Evolutionary conservation across 2,329 filamentous ascomycete genomes (phyloP), one percentile per base, ranked within the genome.

Genomic region (Diaporthe aspalathi): DNA sequence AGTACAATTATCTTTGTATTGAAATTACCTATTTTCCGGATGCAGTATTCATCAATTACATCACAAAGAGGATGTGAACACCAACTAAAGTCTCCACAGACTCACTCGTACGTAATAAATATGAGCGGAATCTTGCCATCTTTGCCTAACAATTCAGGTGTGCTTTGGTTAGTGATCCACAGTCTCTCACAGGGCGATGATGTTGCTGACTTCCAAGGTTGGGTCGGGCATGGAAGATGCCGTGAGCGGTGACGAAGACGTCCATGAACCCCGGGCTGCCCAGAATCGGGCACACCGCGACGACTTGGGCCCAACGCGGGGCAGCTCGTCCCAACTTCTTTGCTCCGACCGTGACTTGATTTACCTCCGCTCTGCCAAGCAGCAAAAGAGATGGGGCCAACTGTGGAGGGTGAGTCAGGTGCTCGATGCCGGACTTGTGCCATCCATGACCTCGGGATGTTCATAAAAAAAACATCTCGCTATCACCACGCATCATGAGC

Each of bases 351-450:
- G 11, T n/a, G 60, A 35, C 38, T 29, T 63, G 20, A 65, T 65
- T 38, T 50, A 38, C 60, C 60, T 65, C 60, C n/a, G n/a, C 60
- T 65, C 60, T 65, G 60, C 60, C 60, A 65, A 65, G 60, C 11
- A 49, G 9, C 38, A 29, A 50, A 12, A 38, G n/a, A 24, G 27
- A 65, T 65, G 60, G 60, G 17, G 60, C 38, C 45, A 14, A 32
- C 45, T 27, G 45, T 50, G 60, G 45, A 50, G 60, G 60, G 60
- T 45, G 60, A 65, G 60, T 65, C 60, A 65, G 60, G 60, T 29
- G 45, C 24, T 50, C 29, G 38, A 38, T 50, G 60, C 60, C 38
- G 60, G 60, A 29, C n/a, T 14, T 50, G n/a, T 14, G 45, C n/a
- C 45, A 24, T 65, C 3, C 29, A n/a, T 29, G 14, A 50, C 29